Evolutionary conservation across 768 basidiomycete species (phyloP).

Genomic region (Mycena maculata): DNA sequence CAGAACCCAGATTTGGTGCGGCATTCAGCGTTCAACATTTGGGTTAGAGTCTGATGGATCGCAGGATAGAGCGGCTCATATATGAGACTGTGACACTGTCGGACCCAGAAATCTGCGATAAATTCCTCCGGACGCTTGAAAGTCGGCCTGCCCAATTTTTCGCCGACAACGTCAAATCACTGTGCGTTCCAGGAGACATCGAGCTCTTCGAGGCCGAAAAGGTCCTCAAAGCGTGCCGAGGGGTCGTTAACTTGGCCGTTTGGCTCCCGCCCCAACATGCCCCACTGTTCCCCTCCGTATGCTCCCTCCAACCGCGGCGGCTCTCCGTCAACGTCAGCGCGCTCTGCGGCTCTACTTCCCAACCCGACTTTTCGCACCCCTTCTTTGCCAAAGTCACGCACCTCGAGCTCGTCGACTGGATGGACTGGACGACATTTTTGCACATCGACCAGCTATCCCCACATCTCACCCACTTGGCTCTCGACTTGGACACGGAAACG

Average conservation of each 20-base stretch:
- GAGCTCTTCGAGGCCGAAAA: conserved; percentile 27
- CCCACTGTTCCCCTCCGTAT: conserved; percentile 34
- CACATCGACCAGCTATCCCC: conserved; percentile 24
- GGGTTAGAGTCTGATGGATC: not conserved
- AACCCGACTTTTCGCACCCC: conserved; percentile 38
- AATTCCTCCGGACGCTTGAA: conserved; percentile 36
- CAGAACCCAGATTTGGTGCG: conserved; percentile 39
- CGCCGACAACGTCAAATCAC: conserved; percentile 39
- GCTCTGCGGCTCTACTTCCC: conserved; percentile 31
- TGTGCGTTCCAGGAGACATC: conserved; percentile 42
- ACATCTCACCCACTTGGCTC: conserved; percentile 40
- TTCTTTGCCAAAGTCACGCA: conserved; percentile 41
- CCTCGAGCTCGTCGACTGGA: conserved; percentile 44
- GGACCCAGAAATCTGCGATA: conserved; percentile 25
- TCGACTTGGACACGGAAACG: conserved; percentile 35
- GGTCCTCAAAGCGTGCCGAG: conserved; percentile 39
- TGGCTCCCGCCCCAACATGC: conserved; percentile 35
- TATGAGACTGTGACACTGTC: conserved; percentile 41
- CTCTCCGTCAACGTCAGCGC: conserved; percentile 41
- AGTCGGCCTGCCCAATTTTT: conserved; percentile 37
- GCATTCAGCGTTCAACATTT: not conserved
- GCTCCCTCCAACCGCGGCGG: conserved; percentile 34
- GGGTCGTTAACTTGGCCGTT: conserved; percentile 40
- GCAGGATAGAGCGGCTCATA: conserved; percentile 40
- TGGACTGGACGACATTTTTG: conserved; percentile 18